Evolutionary conservation across 2,329 filamentous ascomycete genomes (phyloP).

Genomic region (Aspergillus fructus): DNA sequence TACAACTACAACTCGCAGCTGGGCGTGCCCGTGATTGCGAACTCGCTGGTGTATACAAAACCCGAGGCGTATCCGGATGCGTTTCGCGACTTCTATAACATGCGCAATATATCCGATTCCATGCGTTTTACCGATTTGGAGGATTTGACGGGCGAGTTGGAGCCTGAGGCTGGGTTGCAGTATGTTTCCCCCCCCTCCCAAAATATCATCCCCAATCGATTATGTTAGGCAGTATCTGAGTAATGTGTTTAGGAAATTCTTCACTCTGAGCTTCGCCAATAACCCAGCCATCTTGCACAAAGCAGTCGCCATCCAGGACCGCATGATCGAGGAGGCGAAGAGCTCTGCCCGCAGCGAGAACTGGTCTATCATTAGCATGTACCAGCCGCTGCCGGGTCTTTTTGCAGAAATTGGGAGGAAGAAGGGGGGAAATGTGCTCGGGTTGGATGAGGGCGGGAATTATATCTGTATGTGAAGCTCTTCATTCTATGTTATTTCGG

Average conservation of each 20-base stretch:
- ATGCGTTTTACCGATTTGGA: neutral
- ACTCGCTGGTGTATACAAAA: slow-evolving; percentile 11
- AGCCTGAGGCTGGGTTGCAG: neutral
- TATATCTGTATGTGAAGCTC: neutral
- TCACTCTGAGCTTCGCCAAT: neutral
- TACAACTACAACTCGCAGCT: slow-evolving; percentile 30
- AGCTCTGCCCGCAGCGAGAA: neutral
- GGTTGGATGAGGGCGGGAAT: neutral
- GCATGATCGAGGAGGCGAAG: neutral
- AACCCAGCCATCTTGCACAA: neutral
- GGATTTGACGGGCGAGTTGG: neutral
- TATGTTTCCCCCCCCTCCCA: neutral
- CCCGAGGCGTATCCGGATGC: slow-evolving; percentile 10
- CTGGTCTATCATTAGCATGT: neutral
- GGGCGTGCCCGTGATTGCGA: slow-evolving; percentile 10
- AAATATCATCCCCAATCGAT: too few species aligned
- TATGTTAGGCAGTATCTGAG: too few species aligned
- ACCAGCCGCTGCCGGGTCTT: neutral
- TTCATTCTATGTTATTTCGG: too few species aligned
- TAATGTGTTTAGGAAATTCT: neutral
- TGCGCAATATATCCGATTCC: slow-evolving; percentile 10
- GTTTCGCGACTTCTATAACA: slow-evolving; percentile 8
- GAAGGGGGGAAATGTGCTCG: neutral
- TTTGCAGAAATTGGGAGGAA: neutral
- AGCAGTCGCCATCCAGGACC: neutral